A percentile compares a stretch with the other conserved stretches of the same genome.
phyloP scores from a whole-genome alignment of 2,329 filamentous ascomycete genomes.

The Cladophialophora yegresii region DNA sequence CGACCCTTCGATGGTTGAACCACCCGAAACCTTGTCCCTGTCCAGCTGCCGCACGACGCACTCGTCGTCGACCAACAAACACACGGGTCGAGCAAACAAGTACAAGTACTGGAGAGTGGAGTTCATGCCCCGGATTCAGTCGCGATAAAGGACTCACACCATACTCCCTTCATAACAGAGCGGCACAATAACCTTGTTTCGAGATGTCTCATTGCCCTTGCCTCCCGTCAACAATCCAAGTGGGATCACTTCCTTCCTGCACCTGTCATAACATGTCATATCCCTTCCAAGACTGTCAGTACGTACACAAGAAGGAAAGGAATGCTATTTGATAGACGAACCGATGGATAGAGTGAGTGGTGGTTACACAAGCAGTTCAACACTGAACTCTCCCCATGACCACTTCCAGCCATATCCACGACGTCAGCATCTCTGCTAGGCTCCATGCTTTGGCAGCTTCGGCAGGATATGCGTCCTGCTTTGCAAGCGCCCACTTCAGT shows the following conservation, averaged over 20 bases:
- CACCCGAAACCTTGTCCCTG: not conserved
- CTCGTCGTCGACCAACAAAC: not conserved
- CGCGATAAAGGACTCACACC: not conserved
- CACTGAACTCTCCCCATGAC: too few species aligned
- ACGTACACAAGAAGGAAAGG: not conserved
- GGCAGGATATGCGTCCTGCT: too few species aligned
- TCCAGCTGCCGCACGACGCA: not conserved
- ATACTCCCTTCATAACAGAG: not conserved
- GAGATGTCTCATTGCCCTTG: not conserved
- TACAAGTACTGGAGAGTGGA: not conserved
- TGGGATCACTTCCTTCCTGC: not conserved
- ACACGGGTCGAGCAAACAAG: not conserved
- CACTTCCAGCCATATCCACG: too few species aligned
- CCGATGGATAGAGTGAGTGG: too few species aligned
- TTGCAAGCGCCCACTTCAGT: too few species aligned
- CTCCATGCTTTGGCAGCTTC: too few species aligned
- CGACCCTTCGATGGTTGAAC: not conserved
- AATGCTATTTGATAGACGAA: not conserved
- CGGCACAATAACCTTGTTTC: not conserved
- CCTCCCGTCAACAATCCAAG: not conserved
- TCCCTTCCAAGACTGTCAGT: not conserved
- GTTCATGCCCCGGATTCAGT: not conserved
- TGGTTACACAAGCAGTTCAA: too few species aligned
- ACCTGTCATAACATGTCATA: not conserved
- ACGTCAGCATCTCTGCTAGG: too few species aligned